Conservation (phyloP, 768 basidiomycete species). For the Fistulinella prunicolor region DNA sequence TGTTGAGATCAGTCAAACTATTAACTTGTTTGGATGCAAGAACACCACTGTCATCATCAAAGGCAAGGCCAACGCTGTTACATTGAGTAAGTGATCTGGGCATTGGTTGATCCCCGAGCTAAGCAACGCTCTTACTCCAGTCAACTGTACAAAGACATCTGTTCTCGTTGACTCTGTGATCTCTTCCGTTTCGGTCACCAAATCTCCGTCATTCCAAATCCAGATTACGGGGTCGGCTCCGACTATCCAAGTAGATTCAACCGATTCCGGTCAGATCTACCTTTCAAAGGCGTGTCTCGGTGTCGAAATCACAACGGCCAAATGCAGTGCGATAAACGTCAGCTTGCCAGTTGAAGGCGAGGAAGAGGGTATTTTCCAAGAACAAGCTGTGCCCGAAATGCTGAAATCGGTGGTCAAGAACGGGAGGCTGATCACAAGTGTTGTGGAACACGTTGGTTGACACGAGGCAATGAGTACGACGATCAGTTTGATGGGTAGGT, state of each 20-base stretch:
- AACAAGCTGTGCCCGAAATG: constrained; percentile 94
- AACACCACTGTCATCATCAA: constrained; percentile 77
- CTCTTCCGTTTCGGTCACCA: constrained; percentile 85
- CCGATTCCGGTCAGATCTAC: constrained; percentile 94
- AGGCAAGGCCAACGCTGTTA: constrained; percentile 95
- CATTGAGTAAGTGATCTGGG: constrained; percentile 54
- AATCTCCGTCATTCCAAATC: constrained; percentile 88
- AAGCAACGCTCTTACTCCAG: constrained; percentile 38
- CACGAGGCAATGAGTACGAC: not conserved
- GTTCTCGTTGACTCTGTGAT: constrained; percentile 90
- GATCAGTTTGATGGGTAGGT: not conserved
- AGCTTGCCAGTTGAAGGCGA: constrained; percentile 82
- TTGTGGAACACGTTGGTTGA: constrained; percentile 83
- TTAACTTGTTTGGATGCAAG: constrained; percentile 92
- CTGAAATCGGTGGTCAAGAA: constrained; percentile 76
- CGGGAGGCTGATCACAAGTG: constrained; percentile 83
- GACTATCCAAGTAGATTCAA: constrained; percentile 91
- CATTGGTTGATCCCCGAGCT: not conserved
- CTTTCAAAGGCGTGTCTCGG: constrained; percentile 78
- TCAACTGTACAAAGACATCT: constrained; percentile 84
- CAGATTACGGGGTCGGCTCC: constrained; percentile 90
- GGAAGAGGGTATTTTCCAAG: constrained; percentile 89
- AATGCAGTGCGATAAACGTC: constrained; percentile 91
- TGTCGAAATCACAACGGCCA: constrained; percentile 89
- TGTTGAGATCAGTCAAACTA: constrained; percentile 72